Percentiles rank a stretch among this genome's conserved stretches.
Conservation (phyloP, 257 asterid species). For the Solanum sitiens region DNA sequence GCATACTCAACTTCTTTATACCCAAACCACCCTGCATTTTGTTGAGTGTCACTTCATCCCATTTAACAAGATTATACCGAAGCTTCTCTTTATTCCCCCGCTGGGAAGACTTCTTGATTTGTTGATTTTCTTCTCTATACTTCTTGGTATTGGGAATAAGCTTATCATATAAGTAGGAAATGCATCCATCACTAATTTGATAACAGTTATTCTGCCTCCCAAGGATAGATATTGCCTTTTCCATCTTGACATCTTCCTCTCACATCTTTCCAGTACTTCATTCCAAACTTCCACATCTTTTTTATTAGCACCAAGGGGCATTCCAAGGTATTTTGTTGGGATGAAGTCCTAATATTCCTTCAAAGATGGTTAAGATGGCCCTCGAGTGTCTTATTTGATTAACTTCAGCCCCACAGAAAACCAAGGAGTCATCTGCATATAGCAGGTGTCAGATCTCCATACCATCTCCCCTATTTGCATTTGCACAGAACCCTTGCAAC, state of each 20-base stretch:
- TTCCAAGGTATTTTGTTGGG: not conserved
- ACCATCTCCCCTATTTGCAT: too few species aligned
- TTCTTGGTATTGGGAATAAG: not conserved
- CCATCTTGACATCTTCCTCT: not conserved
- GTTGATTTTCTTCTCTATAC: not conserved
- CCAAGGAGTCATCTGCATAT: too few species aligned
- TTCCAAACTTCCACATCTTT: not conserved
- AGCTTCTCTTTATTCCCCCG: not conserved
- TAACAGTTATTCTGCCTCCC: not conserved
- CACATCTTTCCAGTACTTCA: not conserved
- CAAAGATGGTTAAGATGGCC: too few species aligned
- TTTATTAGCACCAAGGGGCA: not conserved
- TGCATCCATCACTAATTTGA: not conserved
- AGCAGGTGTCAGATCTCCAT: too few species aligned
- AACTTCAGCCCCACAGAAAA: too few species aligned
- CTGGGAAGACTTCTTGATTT: not conserved
- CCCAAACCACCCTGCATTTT: not conserved
- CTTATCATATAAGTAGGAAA: not conserved
- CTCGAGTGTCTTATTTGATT: too few species aligned
- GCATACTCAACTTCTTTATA: not conserved
- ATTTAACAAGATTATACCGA: not conserved
- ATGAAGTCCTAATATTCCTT: too few species aligned
- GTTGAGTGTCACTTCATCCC: not conserved
- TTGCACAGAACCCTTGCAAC: too few species aligned
- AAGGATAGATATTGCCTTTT: not conserved